Percentiles rank a stretch among this genome's conserved stretches.
Evolutionary conservation across 2,329 filamentous ascomycete species (phyloP).

Genomic region (Talaromyces sp.): DNA sequence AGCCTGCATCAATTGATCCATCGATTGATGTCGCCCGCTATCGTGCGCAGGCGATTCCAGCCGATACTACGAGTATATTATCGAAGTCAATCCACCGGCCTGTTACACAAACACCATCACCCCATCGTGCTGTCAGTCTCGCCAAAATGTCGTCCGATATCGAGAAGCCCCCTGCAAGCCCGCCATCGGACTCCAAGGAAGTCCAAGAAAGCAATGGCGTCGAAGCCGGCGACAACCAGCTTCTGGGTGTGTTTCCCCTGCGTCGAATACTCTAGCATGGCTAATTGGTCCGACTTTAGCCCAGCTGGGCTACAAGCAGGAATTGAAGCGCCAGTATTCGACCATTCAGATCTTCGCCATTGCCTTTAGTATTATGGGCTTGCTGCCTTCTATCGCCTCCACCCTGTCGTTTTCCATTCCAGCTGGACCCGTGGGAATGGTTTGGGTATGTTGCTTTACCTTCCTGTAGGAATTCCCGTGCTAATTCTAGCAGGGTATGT

Average conservation of each 20-base stretch:
- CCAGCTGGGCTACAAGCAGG: slow-evolving; percentile 51
- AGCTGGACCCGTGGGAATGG: slow-evolving; percentile 56
- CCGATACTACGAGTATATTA: neutral
- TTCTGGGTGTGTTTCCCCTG: slow-evolving; percentile 4
- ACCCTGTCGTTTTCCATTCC: slow-evolving; percentile 56
- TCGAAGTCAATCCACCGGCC: neutral
- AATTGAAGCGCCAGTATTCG: slow-evolving; percentile 57
- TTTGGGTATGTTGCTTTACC: slow-evolving; percentile 44
- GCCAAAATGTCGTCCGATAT: slow-evolving; percentile 2
- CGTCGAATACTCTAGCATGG: neutral
- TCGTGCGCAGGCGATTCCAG: neutral
- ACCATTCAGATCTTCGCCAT: slow-evolving; percentile 60
- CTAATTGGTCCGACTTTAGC: slow-evolving; percentile 1
- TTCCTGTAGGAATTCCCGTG: neutral
- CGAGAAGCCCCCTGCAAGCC: slow-evolving; percentile 1
- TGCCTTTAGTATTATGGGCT: slow-evolving; percentile 57
- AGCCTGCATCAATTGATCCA: neutral
- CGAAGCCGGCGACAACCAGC: slow-evolving; percentile 5
- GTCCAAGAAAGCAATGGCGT: slow-evolving; percentile 2
- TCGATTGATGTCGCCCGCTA: neutral
- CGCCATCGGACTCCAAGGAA: neutral
- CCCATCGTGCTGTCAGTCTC: neutral
- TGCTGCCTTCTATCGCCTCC: slow-evolving; percentile 57
- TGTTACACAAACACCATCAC: neutral
- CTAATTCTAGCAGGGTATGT: slow-evolving; percentile 10